A percentile compares a stretch with the other conserved stretches of the same genome.
phyloP scores from a whole-genome alignment of 2,329 filamentous ascomycete genomes.

The Colletotrichum acutatum region DNA sequence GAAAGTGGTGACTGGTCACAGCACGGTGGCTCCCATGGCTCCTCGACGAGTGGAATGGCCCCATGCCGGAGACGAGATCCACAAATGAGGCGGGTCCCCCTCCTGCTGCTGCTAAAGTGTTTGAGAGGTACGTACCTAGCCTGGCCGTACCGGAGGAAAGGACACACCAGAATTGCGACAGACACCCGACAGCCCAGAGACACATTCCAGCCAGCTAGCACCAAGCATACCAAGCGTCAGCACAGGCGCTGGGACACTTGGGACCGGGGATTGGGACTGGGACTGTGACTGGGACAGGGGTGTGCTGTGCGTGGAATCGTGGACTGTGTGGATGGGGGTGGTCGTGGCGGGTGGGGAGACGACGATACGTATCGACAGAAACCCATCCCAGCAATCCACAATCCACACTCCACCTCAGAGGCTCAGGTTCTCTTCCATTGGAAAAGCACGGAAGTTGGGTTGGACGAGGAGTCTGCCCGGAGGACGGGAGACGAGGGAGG shows the following conservation, averaged over 20 bases:
- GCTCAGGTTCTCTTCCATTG: background rate
- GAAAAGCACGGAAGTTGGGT: background rate
- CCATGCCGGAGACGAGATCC: constrained; percentile 29
- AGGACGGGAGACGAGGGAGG: background rate
- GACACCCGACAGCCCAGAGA: constrained; percentile 18
- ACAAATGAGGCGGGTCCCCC: background rate
- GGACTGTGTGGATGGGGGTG: background rate
- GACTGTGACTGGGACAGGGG: background rate
- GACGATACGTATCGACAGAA: too few relatives aligned
- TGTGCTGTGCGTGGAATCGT: background rate
- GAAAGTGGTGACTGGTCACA: constrained; percentile 26
- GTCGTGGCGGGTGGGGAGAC: too few relatives aligned
- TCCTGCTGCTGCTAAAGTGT: background rate
- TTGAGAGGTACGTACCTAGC: constrained; percentile 6
- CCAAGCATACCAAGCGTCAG: constrained; percentile 17
- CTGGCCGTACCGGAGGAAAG: constrained; percentile 10
- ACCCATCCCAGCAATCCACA: background rate
- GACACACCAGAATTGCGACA: constrained; percentile 14
- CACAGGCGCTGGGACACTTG: constrained; percentile 19
- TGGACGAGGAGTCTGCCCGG: background rate
- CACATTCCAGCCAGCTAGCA: constrained; percentile 8
- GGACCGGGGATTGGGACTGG: background rate
- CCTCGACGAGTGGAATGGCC: constrained; percentile 2
- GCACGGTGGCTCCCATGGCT: constrained; percentile 27
- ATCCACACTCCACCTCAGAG: too few relatives aligned